phyloP scores from a whole-genome alignment of 2,329 filamentous ascomycete species.

The Clarireedia homoeocarpa region DNA sequence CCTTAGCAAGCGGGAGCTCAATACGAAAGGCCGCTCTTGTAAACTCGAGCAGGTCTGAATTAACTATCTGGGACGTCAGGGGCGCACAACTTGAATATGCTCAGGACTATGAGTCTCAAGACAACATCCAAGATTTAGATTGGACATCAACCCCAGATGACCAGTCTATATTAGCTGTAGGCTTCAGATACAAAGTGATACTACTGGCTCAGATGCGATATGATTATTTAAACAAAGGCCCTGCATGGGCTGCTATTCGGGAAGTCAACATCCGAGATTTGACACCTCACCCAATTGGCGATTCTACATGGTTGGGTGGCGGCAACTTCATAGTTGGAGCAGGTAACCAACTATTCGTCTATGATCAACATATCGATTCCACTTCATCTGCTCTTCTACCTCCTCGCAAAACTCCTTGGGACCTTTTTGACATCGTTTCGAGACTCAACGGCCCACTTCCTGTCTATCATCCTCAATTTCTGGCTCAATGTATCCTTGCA shows the following conservation, averaged over 20 bases:
- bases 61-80: constrained; percentile 88
- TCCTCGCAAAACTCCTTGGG: constrained; percentile 29
- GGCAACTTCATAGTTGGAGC: constrained; percentile 82
- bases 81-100: constrained; percentile 76
- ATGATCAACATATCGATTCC: constrained; percentile 66
- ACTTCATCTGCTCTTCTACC: constrained; percentile 30
- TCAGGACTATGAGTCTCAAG: constrained; percentile 63
- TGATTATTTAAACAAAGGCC: constrained; percentile 79
- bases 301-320: constrained; percentile 83
- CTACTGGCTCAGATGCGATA: constrained; percentile 83
- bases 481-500: constrained; percentile 77
- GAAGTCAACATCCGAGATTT: constrained; percentile 75
- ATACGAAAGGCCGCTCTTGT: constrained; percentile 82
- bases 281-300: constrained; percentile 84
- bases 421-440: constrained; percentile 76
- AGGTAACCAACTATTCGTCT: constrained; percentile 84
- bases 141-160: constrained; percentile 90
- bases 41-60: constrained; percentile 59
- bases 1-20: constrained; percentile 76
- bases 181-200: constrained; percentile 78
- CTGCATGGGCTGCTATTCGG: constrained; percentile 81
- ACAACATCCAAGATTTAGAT: constrained; percentile 77
- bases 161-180: constrained; percentile 85
- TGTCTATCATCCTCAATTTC: constrained; percentile 84
- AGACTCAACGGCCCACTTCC: constrained; percentile 81